A percentile compares a stretch with the other conserved stretches of the same genome.
Evolutionary conservation across 1,284 basidiomycete genomes (phyloP).

Genomic region (Bjerkandera adusta): DNA sequence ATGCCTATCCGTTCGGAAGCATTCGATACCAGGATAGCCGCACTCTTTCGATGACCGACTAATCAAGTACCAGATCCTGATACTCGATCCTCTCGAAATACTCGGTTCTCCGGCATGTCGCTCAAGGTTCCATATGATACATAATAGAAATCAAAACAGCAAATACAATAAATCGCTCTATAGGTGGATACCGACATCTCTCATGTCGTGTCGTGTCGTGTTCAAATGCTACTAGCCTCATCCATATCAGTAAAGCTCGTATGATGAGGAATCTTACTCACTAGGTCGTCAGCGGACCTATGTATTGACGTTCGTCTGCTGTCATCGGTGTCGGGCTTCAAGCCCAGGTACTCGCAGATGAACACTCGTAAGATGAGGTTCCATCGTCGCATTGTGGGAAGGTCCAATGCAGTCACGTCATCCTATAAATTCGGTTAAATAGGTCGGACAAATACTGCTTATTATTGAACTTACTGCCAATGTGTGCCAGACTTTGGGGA

Average conservation of each 20-base stretch:
- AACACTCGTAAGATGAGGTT: slow-evolving; percentile 87
- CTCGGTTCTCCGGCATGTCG: too few species aligned
- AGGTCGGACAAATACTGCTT: background rate
- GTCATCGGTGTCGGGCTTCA: slow-evolving; percentile 44
- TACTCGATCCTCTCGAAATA: too few species aligned
- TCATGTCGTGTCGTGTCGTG: too few species aligned
- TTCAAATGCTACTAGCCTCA: slow-evolving; percentile 9
- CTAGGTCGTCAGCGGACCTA: slow-evolving; percentile 11
- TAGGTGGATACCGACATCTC: too few species aligned
- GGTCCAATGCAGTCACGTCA: slow-evolving; percentile 83
- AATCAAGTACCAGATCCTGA: too few species aligned
- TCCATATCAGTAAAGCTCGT: too few species aligned
- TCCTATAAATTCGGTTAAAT: slow-evolving; percentile 66
- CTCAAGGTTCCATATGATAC: too few species aligned
- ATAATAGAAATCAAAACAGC: background rate
- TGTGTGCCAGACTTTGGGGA: slow-evolving; percentile 92
- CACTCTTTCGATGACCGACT: too few species aligned
- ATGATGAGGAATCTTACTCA: slow-evolving; percentile 6
- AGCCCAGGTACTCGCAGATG: slow-evolving; percentile 85
- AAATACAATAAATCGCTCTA: background rate
- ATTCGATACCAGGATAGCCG: slow-evolving; percentile 76
- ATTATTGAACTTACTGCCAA: slow-evolving; percentile 49
- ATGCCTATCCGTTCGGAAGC: slow-evolving; percentile 95
- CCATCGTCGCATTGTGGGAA: slow-evolving; percentile 88
- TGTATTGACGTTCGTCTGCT: background rate